Evolutionary conservation across 1,139 yeast species (phyloP).

Genomic region (Lodderomyces orthopsilosis): DNA sequence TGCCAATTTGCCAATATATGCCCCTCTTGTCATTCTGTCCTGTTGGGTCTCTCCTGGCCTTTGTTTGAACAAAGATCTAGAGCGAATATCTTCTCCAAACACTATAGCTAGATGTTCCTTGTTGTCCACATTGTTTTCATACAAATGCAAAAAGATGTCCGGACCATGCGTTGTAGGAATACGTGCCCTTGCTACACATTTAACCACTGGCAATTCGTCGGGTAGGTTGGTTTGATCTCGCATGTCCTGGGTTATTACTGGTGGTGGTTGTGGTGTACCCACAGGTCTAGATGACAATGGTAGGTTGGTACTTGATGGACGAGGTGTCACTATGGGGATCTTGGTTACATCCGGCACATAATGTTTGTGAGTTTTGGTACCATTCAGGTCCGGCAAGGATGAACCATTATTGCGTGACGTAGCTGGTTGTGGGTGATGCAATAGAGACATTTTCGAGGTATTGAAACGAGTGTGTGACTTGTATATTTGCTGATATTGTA

Average conservation of each 20-base stretch:
- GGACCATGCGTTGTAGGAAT: conserved; percentile 93
- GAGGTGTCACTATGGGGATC: conserved; percentile 17
- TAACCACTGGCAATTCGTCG: conserved; percentile 59
- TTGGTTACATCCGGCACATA: conserved; percentile 11
- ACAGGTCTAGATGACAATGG: conserved; percentile 4
- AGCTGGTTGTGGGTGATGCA: conserved; percentile 6
- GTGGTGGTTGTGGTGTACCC: conserved; percentile 14
- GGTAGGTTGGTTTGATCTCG: conserved; percentile 23
- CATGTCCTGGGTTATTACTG: conserved; percentile 14
- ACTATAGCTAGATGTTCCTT: conserved; percentile 98
- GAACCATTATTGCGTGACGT: not conserved
- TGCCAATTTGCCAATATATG: conserved; percentile 81
- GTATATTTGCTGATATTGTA: not conserved
- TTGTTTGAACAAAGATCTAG: conserved; percentile 62
- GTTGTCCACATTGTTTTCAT: conserved; percentile 78
- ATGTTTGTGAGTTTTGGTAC: conserved; percentile 1
- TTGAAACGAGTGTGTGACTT: not conserved
- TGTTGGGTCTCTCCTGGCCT: conserved; percentile 77
- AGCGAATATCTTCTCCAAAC: conserved; percentile 87
- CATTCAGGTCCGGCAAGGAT: not conserved
- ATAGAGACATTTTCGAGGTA: conserved; percentile 4
- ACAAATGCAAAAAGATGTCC: conserved; percentile 87
- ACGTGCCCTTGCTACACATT: conserved; percentile 87
- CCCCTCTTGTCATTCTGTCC: conserved; percentile 96
- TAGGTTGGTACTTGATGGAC: conserved; percentile 10